These are phyloP conservation scores for Podaxis sp. DNA, from an alignment of 768 basidiomycete species.

Conservation along the genomic window DNA sequence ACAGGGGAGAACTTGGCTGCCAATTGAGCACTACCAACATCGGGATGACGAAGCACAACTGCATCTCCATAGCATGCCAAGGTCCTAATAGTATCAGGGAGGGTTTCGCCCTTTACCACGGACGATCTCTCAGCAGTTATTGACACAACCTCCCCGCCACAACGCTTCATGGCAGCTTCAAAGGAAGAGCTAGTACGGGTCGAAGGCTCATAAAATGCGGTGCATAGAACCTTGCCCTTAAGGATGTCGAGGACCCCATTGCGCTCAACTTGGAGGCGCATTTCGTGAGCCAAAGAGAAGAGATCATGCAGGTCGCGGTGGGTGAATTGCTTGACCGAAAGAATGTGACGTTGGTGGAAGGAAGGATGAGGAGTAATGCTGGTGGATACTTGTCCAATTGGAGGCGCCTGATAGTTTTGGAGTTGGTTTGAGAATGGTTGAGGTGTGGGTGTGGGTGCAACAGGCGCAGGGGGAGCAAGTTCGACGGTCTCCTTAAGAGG, in stretches of 20 bases:
- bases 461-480: conserved; percentile 20
- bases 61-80: conserved; percentile 95
- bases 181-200: conserved; percentile 96
- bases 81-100: conserved; percentile 92
- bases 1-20: conserved; percentile 98
- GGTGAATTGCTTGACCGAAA: conserved; percentile 91
- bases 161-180: conserved; percentile 98
- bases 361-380: conserved; percentile 70
- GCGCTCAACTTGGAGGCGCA: conserved; percentile 94
- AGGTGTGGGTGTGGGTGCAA: background rate
- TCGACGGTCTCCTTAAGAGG: conserved; percentile 15
- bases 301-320: conserved; percentile 89
- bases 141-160: conserved; percentile 93
- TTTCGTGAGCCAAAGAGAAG: conserved; percentile 93
- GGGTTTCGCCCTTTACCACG: conserved; percentile 88
- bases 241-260: conserved; percentile 86
- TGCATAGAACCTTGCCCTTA: conserved; percentile 88
- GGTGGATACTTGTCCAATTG: conserved; percentile 38
- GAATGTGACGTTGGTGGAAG: conserved; percentile 91
- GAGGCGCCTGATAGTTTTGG: conserved; percentile 29
- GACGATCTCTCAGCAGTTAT: conserved; percentile 81
- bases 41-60: conserved; percentile 92
- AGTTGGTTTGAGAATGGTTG: conserved; percentile 7
- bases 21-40: conserved; percentile 87
- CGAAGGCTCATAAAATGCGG: conserved; percentile 94